These are phyloP conservation scores for Pseudogymnoascus verrucosus DNA, from an alignment of 2,329 filamentous ascomycete species.

Conservation along the genomic window DNA sequence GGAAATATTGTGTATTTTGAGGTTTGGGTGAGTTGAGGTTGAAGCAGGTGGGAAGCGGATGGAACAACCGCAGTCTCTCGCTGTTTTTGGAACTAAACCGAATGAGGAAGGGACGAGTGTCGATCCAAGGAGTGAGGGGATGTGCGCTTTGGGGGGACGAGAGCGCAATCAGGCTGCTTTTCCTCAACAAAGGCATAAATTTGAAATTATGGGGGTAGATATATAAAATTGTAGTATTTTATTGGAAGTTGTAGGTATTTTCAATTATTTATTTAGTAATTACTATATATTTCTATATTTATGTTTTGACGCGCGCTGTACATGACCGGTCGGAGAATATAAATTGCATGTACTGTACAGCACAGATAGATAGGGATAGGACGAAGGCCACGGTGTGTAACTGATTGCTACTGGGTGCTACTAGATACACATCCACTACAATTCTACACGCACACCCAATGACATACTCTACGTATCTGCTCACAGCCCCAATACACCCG, in stretches of 20 bases:
- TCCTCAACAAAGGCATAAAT: neutral
- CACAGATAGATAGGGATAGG: neutral
- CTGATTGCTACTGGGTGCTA: neutral
- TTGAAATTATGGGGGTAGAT: neutral
- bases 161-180: neutral
- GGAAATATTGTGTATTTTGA: conserved; percentile 11
- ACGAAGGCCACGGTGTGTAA: neutral
- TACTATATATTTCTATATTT: neutral
- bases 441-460: conserved; percentile 3
- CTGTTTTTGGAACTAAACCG: neutral
- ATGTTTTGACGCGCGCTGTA: neutral
- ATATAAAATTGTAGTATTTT: neutral
- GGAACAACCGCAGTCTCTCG: conserved; percentile 14
- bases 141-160: neutral
- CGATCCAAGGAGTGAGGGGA: conserved; percentile 1
- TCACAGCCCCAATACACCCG: conserved; percentile 1
- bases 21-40: conserved; percentile 17
- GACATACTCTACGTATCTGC: conserved; percentile 2
- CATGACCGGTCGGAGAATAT: neutral
- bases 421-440: neutral
- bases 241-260: neutral
- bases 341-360: neutral
- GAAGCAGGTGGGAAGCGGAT: conserved; percentile 18
- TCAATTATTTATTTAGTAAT: neutral
- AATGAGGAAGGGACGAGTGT: neutral